Conservation (phyloP, 1,139 yeast genomes). For the Geotrichum australiense region DNA sequence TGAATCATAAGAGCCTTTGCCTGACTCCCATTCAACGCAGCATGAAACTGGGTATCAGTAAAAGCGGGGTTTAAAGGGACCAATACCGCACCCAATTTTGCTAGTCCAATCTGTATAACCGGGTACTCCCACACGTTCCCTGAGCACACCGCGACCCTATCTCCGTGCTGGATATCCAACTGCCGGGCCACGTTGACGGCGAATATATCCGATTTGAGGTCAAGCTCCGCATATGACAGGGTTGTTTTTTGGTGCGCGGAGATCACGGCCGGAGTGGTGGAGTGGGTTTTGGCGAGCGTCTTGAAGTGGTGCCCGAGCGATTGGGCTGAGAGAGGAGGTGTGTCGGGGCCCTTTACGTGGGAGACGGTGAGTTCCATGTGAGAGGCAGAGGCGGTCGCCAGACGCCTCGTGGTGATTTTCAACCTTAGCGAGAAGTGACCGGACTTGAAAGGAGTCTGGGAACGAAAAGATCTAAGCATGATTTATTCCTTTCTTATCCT, state of each 20-base stretch:
- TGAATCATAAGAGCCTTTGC: constrained; percentile 28
- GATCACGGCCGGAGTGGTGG: constrained; percentile 24
- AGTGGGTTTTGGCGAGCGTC: constrained; percentile 20
- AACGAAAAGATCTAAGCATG: too few species aligned
- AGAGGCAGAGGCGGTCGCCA: constrained; percentile 4
- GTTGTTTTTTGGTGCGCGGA: constrained; percentile 27
- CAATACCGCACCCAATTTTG: constrained; percentile 30
- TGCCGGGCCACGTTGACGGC: constrained; percentile 25
- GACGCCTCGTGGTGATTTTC: too few species aligned
- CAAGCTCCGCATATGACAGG: constrained; percentile 25
- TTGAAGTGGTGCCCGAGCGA: constrained; percentile 24
- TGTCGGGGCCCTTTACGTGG: constrained; percentile 24
- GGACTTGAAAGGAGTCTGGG: too few species aligned
- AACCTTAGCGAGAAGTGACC: too few species aligned
- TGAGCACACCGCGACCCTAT: constrained; percentile 31
- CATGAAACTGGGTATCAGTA: constrained; percentile 28
- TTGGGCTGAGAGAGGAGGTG: constrained; percentile 22
- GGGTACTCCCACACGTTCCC: constrained; percentile 33
- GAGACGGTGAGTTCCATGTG: constrained; percentile 13
- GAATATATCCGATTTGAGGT: constrained; percentile 22
- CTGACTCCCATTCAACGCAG: constrained; percentile 27
- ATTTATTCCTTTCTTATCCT: too few species aligned
- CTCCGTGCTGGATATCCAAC: constrained; percentile 25
- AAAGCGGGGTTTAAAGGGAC: constrained; percentile 34
- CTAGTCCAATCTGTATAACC: constrained; percentile 30